Base-by-base conservation (phyloP, 1,284 basidiomycete genomes). In the Ceratobasidium sp. region DNA sequence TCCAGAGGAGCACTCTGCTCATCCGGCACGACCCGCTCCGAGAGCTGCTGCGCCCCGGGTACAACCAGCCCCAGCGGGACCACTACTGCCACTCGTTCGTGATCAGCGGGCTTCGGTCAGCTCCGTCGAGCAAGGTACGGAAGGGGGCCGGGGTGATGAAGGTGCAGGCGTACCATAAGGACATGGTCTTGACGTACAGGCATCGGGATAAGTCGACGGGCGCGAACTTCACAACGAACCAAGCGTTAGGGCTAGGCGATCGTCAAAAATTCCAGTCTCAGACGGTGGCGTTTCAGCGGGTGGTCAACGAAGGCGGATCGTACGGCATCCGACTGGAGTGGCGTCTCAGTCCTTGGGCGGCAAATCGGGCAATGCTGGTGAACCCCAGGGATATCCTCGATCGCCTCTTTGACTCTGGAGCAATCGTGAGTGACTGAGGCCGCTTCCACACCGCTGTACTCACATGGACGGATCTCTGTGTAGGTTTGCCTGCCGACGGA, bases 401-500 rank as follows among this genome's bases (percentile, higher is more conserved):
- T 13, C 9, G 59, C 12, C 17, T 48, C 46, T 17, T 48, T 10
- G 46, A 48, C 10, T 10, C 17, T 48, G 12, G 17, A 7, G 46
- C 46, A 17, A 2, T 48, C 7, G 46, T 48, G 17, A 48, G 46
- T 13, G 46, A 15, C 28, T 50, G 2, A 28, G 6, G 12, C 28
- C 48, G 61, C 44, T 17, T 38, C 40, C 26, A 20, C 1, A 1
- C 7, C 44, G 17, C 62, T 12, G 33, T 3, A 20, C 6, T 52
- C 50, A 20, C 50, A 20, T 10, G 26, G 33, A 7, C 20, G n/a
- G 9, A 17, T 1, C n/a, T 13, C 23, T 23, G 4, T 44, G 13
- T n/a, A 74, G 71, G 44, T 64, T 62, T 48, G 44, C 28, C 46
- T 64, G 12, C 71, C 57, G 4, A 64, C 59, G 20, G 33, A 7